Evolutionary conservation across 768 basidiomycete genomes (phyloP), one percentile per base, ranked within the genome.

Genomic region (Pleurotus tuoliensis): DNA sequence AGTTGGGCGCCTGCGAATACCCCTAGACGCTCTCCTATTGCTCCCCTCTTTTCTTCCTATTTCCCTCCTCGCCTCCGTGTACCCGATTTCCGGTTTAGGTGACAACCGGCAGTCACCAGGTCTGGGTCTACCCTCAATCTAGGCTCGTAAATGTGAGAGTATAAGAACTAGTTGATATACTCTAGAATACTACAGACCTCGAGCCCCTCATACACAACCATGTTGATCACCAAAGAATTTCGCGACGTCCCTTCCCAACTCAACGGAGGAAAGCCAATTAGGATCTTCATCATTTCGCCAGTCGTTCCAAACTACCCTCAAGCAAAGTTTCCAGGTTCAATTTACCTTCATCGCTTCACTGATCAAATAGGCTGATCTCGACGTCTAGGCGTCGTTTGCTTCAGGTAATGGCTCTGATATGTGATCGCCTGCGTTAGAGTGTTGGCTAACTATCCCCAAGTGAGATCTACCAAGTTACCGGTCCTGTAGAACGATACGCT

Each of bases 401-500:
- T 92, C 76, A 92, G 90, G 89, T 86, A 66, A 51, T 66, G 2
- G n/a, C 30, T 34, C 30, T 34, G 30, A 34, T 34, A 8, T 34
- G 30, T 34, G 30, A 34, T 34, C 30, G 8, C 8, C 30, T 34
- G 30, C 8, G 30, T 3, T 34, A 11, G 30, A 11, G 3, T 34
- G 30, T 34, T 34, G 11, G 30, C 30, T 34, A 34, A 34, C 30
- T 11, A 34, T 34, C 30, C 30, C 30, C 55, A 64, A 94, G 92
- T 64, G 94, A 96, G 74, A 98, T 98, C 55, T 98, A 97, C 67
- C 91, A 92, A 69, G 93, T 95, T 1, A 95, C 92, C n/a, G 93
- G 93, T 0, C 94, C 94, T 37, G 94, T 96, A n/a, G 94, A 95
- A 68, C 83, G 94, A 49, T 93, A 91, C 66, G 90, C 89, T 0